Conservation (phyloP, 352 stramenopile genomes). For the Pythium aristosporum region DNA sequence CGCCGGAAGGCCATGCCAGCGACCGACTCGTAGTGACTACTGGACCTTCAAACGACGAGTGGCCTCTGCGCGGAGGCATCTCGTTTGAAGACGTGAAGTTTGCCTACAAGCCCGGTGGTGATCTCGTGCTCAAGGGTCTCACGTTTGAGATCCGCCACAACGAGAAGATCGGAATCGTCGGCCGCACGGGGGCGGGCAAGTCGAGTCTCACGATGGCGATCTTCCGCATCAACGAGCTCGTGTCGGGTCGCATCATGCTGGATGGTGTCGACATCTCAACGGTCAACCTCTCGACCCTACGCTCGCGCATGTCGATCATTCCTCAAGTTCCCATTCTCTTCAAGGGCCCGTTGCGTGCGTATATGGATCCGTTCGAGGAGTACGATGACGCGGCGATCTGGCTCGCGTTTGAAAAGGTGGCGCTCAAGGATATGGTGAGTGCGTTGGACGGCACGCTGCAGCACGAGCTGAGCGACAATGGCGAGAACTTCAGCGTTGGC, state of each 20-base stretch:
- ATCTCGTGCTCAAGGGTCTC: slow-evolving; percentile 46
- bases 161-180: slow-evolving; percentile 75
- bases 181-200: slow-evolving; percentile 15
- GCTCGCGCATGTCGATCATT: slow-evolving; percentile 47
- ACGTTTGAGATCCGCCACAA: slow-evolving; percentile 44
- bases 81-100: slow-evolving; percentile 79
- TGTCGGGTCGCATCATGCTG: slow-evolving; percentile 45
- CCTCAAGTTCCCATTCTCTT: slow-evolving; percentile 90
- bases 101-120: slow-evolving; percentile 63
- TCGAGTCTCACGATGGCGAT: slow-evolving; percentile 21
- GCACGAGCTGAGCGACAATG: slow-evolving; percentile 61
- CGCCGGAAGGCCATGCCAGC: slow-evolving; percentile 24
- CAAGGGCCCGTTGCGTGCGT: slow-evolving; percentile 80
- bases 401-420: slow-evolving; percentile 61
- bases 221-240: slow-evolving; percentile 35
- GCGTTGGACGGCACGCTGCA: slow-evolving; percentile 19
- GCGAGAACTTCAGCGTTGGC: slow-evolving; percentile 90
- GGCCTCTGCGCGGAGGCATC: slow-evolving; percentile 68
- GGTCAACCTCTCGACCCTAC: slow-evolving; percentile 26
- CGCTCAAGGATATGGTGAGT: slow-evolving; percentile 45
- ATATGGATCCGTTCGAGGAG: slow-evolving; percentile 86
- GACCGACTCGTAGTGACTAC: slow-evolving; percentile 3
- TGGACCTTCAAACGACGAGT: slow-evolving; percentile 34
- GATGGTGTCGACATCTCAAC: slow-evolving; percentile 41
- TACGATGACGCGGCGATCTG: slow-evolving; percentile 71